Conservation (phyloP, 495 filamentous ascomycete species). For the Aspergillus egyptiacus region DNA sequence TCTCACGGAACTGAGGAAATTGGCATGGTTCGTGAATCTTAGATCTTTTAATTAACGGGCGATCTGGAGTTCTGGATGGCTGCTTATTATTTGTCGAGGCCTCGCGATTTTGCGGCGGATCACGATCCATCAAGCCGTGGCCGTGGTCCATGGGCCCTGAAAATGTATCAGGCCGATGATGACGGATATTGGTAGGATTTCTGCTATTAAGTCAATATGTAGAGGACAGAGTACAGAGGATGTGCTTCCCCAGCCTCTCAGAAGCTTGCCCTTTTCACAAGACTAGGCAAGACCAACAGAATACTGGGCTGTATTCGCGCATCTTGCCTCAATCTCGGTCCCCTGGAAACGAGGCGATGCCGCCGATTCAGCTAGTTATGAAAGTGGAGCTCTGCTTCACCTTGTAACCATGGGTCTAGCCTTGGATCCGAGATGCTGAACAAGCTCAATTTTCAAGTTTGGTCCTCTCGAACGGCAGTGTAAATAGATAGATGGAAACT, state of each 20-base stretch:
- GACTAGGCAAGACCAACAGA: neutral
- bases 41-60: constrained; percentile 10
- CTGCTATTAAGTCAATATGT: too few species aligned
- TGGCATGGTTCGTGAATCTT: constrained; percentile 15
- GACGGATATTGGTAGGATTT: too few species aligned
- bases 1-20: neutral
- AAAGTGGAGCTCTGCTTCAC: constrained; percentile 2
- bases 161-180: too few species aligned
- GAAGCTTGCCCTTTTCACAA: neutral
- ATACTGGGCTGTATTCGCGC: neutral
- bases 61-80: neutral
- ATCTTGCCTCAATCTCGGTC: constrained; percentile 1
- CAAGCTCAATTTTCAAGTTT: too few species aligned
- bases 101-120: neutral
- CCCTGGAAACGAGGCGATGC: neutral
- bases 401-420: neutral
- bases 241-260: neutral
- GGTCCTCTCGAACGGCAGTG: too few species aligned
- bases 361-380: neutral
- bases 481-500: too few species aligned
- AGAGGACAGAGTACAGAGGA: too few species aligned
- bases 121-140: neutral
- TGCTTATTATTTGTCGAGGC: neutral
- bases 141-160: too few species aligned
- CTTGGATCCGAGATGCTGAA: neutral